Conservation (phyloP, 768 basidiomycete genomes). For the Boletus rubescentipes region DNA sequence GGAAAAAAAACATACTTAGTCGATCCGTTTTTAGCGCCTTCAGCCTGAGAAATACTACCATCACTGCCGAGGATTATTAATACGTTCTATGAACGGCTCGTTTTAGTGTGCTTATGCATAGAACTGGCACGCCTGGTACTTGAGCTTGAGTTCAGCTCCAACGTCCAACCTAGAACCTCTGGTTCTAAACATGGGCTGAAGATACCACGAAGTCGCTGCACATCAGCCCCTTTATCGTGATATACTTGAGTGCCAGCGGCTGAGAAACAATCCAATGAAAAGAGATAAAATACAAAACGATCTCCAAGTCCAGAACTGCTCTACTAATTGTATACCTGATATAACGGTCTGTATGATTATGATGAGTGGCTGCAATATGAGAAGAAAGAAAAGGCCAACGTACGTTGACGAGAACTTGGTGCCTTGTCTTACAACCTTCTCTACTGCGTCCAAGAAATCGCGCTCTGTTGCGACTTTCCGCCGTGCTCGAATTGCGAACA, state of each 20-base stretch:
- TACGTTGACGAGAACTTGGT: conserved; percentile 98
- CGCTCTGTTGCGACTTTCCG: conserved; percentile 97
- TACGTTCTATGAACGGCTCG: no score
- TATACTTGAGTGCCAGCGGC: neutral
- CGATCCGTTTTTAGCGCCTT: no score
- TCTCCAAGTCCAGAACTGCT: conserved; percentile 8
- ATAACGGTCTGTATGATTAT: conserved; percentile 60
- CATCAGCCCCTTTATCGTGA: neutral
- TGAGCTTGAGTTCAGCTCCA: no score
- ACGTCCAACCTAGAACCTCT: no score
- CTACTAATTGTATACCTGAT: conserved; percentile 90
- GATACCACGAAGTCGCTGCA: neutral
- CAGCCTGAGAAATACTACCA: no score
- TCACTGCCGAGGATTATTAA: no score
- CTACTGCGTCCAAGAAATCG: conserved; percentile 96
- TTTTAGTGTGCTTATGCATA: no score
- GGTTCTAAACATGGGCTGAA: neutral
- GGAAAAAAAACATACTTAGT: no score
- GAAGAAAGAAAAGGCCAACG: conserved; percentile 28
- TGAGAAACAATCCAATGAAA: neutral
- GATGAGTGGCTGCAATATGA: conserved; percentile 1
- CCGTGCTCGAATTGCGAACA: conserved; percentile 97
- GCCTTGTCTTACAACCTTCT: conserved; percentile 97
- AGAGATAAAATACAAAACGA: conserved; percentile 17
- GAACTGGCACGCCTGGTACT: no score